Evolutionary conservation across 257 asterid species (phyloP).

Genomic region (Fraxinus pennsylvanica): DNA sequence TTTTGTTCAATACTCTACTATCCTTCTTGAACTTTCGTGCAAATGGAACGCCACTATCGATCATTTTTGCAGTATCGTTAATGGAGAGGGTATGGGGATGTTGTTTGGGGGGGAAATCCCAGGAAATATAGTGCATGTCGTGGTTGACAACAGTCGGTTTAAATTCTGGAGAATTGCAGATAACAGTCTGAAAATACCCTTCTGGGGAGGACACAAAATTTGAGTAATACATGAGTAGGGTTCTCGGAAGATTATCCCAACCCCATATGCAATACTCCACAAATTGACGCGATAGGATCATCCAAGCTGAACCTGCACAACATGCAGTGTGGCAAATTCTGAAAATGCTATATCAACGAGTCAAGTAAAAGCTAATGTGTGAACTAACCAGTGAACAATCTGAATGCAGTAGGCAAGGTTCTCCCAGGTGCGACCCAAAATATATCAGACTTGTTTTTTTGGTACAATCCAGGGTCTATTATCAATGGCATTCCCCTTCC

Average conservation of each 20-base stretch:
- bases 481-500: constrained; percentile 54
- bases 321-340: background rate
- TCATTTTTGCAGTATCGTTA: constrained; percentile 65
- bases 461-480: constrained; percentile 54
- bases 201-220: constrained; percentile 94
- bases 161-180: constrained; percentile 80
- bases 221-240: constrained; percentile 89
- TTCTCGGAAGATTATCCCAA: constrained; percentile 95
- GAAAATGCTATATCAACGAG: too few species aligned
- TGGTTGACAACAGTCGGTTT: constrained; percentile 77
- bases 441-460: constrained; percentile 40
- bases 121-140: constrained; percentile 91
- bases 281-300: constrained; percentile 78
- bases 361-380: too few species aligned
- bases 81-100: constrained; percentile 70
- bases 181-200: constrained; percentile 89
- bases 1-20: constrained; percentile 55
- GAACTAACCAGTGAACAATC: constrained; percentile 83
- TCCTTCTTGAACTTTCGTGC: constrained; percentile 80
- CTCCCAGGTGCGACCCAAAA: constrained; percentile 43
- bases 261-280: constrained; percentile 92
- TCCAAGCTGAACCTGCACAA: constrained; percentile 94
- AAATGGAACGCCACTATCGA: constrained; percentile 72
- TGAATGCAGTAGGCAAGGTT: constrained; percentile 48
- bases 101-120: constrained; percentile 90